phyloP scores from a whole-genome alignment of 2,329 filamentous ascomycete genomes.

The Scortechinia acanthostroma region DNA sequence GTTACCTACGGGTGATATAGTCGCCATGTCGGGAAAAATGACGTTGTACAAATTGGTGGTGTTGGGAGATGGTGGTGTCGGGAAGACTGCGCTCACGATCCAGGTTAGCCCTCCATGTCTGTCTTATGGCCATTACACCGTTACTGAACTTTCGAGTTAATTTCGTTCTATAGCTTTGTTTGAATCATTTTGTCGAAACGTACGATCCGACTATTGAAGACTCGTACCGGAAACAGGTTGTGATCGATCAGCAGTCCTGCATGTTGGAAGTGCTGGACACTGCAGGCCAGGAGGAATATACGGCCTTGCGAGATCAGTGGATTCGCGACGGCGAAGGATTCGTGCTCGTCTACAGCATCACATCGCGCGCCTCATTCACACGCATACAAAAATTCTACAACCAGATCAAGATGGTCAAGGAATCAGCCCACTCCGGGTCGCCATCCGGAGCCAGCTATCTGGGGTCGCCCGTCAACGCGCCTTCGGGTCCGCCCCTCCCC shows the following conservation, averaged over 20 bases:
- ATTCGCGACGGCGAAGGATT: conserved; percentile 97
- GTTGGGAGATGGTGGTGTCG: conserved; percentile 85
- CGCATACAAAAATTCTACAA: conserved; percentile 93
- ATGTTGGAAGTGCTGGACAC: conserved; percentile 98
- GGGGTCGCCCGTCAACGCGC: conserved; percentile 61
- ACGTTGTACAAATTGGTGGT: conserved; percentile 94
- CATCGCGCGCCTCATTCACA: conserved; percentile 87
- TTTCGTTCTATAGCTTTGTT: conserved; percentile 60
- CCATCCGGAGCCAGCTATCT: conserved; percentile 53
- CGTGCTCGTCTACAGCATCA: conserved; percentile 96
- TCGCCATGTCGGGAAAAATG: conserved; percentile 80
- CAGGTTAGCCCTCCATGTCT: conserved; percentile 21
- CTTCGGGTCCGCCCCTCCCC: conserved; percentile 48
- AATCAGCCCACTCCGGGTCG: conserved; percentile 67
- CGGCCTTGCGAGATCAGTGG: conserved; percentile 92
- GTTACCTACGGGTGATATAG: too few species aligned
- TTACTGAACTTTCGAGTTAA: conserved; percentile 7
- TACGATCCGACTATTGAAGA: conserved; percentile 86
- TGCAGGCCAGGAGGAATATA: conserved; percentile 97
- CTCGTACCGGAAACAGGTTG: conserved; percentile 80
- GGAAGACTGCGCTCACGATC: conserved; percentile 89
- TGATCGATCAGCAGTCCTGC: conserved; percentile 90
- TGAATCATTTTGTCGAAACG: conserved; percentile 98
- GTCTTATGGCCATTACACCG: conserved; percentile 6
- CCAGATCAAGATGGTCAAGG: conserved; percentile 95